Evolutionary conservation across 305 asterid genomes (phyloP).

Genomic region (Fraxinus sp.): DNA sequence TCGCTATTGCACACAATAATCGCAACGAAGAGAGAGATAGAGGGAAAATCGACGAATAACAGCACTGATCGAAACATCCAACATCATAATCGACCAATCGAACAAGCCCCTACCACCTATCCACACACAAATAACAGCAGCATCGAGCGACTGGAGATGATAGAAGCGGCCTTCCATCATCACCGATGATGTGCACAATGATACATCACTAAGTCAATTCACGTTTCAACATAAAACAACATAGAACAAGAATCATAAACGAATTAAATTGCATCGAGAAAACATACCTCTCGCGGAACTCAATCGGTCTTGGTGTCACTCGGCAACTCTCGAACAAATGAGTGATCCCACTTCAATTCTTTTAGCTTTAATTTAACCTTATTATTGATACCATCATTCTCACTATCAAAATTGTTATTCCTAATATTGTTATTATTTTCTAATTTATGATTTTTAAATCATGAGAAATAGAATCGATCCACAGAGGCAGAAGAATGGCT

Average conservation of each 20-base stretch:
- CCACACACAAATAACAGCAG: no score
- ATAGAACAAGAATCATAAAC: background rate
- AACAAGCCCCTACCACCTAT: no score
- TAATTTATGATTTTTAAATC: constrained; percentile 59
- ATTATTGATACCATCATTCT: background rate
- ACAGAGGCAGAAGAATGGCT: constrained; percentile 41
- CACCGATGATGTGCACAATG: no score
- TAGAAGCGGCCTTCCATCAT: no score
- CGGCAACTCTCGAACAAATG: constrained; percentile 89
- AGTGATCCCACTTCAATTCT: constrained; percentile 87
- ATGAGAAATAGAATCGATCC: constrained; percentile 53
- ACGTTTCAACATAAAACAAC: background rate
- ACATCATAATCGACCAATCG: no score
- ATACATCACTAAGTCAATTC: background rate
- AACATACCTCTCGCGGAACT: constrained; percentile 73
- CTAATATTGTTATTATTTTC: constrained; percentile 6
- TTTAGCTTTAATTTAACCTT: constrained; percentile 62
- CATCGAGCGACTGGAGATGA: no score
- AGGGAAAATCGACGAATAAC: no score
- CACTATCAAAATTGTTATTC: background rate
- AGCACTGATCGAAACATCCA: no score
- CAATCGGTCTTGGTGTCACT: constrained; percentile 77
- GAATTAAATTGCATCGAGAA: background rate
- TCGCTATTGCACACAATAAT: no score
- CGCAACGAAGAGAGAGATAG: no score